phyloP scores from a whole-genome alignment of 2,329 filamentous ascomycete species.

The Ophiocordyceps robertsii region DNA sequence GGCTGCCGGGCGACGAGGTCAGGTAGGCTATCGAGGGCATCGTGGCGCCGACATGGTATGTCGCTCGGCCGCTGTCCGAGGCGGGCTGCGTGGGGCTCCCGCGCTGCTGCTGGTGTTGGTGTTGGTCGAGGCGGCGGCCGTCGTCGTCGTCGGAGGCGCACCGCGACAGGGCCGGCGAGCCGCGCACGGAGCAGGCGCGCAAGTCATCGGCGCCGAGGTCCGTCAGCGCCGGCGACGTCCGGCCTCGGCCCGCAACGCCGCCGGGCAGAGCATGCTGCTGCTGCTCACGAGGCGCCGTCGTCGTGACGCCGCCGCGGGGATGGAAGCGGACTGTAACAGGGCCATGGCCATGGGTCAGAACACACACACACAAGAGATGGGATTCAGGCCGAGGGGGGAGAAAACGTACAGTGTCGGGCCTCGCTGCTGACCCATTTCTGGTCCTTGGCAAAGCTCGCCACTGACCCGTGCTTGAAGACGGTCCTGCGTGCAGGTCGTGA shows the following conservation, averaged over 20 bases:
- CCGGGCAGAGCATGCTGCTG: background rate
- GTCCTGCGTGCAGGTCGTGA: conserved; percentile 19
- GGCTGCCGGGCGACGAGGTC: conserved; percentile 1
- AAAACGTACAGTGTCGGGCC: conserved; percentile 20
- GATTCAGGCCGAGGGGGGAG: too few species aligned
- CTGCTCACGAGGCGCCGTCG: conserved; percentile 1
- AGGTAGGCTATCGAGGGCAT: conserved; percentile 3
- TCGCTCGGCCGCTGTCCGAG: too few species aligned
- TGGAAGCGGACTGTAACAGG: conserved; percentile 12
- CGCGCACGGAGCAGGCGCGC: too few species aligned
- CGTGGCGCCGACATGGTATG: background rate
- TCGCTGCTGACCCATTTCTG: conserved; percentile 24
- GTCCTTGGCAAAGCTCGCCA: conserved; percentile 17
- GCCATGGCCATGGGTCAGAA: too few species aligned
- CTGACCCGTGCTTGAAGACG: conserved; percentile 21
- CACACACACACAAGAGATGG: too few species aligned
- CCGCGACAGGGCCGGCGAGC: background rate
- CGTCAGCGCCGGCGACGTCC: background rate
- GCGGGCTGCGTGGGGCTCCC: too few species aligned
- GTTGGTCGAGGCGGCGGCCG: too few species aligned
- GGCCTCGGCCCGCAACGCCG: background rate
- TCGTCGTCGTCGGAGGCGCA: too few species aligned
- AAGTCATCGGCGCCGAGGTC: background rate
- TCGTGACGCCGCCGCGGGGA: conserved; percentile 3
- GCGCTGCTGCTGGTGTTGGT: too few species aligned